Evolutionary conservation across 345 rosid genomes (phyloP), one percentile per base, ranked within the genome.

Genomic region (Microcos paniculata): DNA sequence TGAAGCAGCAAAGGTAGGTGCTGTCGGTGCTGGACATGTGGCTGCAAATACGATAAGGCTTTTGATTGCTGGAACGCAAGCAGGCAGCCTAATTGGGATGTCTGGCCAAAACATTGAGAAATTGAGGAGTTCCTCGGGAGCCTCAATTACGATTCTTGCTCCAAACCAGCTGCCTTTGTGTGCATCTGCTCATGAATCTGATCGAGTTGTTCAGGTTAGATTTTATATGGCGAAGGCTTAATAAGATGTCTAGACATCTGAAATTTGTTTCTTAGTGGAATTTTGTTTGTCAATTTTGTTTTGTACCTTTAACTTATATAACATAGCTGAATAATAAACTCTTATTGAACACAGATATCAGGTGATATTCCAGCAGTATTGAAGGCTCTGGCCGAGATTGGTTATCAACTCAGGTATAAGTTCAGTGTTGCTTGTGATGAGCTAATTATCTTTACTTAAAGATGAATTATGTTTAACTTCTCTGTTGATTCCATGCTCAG

Each of bases 171-270:
- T 88, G 78, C 92, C 92, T 35, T 78, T 87, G 8, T 87, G 92
- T 69, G 94, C 91, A 23, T 90, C 92, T 63, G 91, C 94, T 68
- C 80, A 68, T 78, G 92, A 90, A 82, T 88, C 92, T 73, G 94
- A 90, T 82, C 75, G 92, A 53, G 85, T 90, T 52, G 91, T 88
- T 43, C 92, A 88, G 90, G 92, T 88, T 64, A 69, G 62, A 13
- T 62, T 67, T 59, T 31, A 19, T 15, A 16, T 57, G 8, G 66
- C 42, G 6, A 42, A 55, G 16, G 35, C 42, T 49, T 46, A 23
- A 26, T 48, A n/a, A 21, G 31, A 65, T 19, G 8, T 58, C 13
- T 43, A 7, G 3, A 18, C 26, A 16, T 64, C 11, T 13, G 31
- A 21, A 66, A 7, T 43, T 21, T 18, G 12, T 57, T 59, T 30